A percentile compares a stretch with the other conserved stretches of the same genome.
phyloP scores from a whole-genome alignment of 2,329 filamentous ascomycete species.

The Fusarium sp. region DNA sequence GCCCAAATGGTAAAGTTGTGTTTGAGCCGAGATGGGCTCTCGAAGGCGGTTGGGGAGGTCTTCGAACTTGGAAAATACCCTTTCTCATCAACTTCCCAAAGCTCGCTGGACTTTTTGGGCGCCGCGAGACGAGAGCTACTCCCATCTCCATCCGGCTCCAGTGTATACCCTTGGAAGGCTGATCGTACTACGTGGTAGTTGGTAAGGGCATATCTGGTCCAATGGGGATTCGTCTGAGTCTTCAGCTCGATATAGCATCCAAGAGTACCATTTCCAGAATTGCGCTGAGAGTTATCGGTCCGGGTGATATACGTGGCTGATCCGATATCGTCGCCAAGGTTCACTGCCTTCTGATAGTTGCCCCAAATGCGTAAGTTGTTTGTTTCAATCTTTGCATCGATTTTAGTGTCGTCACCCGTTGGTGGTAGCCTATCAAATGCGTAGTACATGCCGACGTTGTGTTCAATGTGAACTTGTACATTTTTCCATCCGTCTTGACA shows the following conservation, averaged over 20 bases:
- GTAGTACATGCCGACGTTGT: neutral
- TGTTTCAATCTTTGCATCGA: neutral
- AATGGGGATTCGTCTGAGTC: neutral
- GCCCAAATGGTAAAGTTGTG: neutral
- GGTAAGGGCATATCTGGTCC: neutral
- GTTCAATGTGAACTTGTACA: constrained; percentile 2
- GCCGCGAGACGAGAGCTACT: too few relatives aligned
- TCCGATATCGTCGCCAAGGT: neutral
- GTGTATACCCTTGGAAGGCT: neutral
- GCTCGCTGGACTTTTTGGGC: neutral
- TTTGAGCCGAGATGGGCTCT: neutral
- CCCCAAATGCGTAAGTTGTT: neutral
- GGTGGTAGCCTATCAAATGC: neutral
- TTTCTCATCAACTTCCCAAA: neutral
- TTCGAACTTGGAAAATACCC: neutral
- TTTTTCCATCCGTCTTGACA: neutral
- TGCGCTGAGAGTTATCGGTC: neutral
- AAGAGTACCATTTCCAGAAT: neutral
- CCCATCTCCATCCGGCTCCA: too few relatives aligned
- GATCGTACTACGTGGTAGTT: neutral
- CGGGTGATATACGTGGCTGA: neutral
- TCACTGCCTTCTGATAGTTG: neutral
- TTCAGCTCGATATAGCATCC: neutral
- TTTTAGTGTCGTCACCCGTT: neutral
- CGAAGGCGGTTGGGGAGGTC: neutral